These are phyloP conservation scores for Phycomyces nitens DNA, from an alignment of 192 early-diverging fungal species.

Conservation along the genomic window DNA sequence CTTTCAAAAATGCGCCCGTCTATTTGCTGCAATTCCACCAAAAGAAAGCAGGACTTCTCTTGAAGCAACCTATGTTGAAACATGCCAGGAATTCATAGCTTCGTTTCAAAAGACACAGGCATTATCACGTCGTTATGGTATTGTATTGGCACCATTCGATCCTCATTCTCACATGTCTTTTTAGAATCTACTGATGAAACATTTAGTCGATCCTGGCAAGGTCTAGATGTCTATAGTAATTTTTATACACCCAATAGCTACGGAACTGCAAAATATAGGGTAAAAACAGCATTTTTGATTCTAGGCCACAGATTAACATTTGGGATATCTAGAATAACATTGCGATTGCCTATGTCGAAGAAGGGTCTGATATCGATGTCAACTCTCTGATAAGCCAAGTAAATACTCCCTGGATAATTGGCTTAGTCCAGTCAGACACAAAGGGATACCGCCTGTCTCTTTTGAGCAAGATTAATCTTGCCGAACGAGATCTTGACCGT, in stretches of 20 bases:
- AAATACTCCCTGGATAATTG: slow-evolving; percentile 20
- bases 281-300: not conserved
- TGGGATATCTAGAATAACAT: slow-evolving; percentile 28
- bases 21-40: slow-evolving; percentile 6
- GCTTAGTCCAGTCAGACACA: slow-evolving; percentile 24
- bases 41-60: not conserved
- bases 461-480: slow-evolving; percentile 1
- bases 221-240: slow-evolving; percentile 3
- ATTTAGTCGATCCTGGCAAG: slow-evolving; percentile 8
- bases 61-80: not conserved
- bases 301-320: not conserved
- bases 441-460: slow-evolving; percentile 27
- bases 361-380: slow-evolving; percentile 3
- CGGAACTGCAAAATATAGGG: slow-evolving; percentile 16
- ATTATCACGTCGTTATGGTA: slow-evolving; percentile 18
- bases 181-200: slow-evolving; percentile 3
- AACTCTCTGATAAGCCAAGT: slow-evolving; percentile 2
- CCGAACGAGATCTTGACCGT: not conserved
- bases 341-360: slow-evolving; percentile 33
- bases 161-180: no score
- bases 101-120: slow-evolving; percentile 9
- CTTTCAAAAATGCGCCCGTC: slow-evolving; percentile 21
- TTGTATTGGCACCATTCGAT: no score
- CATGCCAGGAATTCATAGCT: slow-evolving; percentile 8
- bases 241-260: slow-evolving; percentile 10